A percentile compares a stretch with the other conserved stretches of the same genome.
phyloP scores from a whole-genome alignment of 345 rosid species.

The Bruguiera gymnorhiza region DNA sequence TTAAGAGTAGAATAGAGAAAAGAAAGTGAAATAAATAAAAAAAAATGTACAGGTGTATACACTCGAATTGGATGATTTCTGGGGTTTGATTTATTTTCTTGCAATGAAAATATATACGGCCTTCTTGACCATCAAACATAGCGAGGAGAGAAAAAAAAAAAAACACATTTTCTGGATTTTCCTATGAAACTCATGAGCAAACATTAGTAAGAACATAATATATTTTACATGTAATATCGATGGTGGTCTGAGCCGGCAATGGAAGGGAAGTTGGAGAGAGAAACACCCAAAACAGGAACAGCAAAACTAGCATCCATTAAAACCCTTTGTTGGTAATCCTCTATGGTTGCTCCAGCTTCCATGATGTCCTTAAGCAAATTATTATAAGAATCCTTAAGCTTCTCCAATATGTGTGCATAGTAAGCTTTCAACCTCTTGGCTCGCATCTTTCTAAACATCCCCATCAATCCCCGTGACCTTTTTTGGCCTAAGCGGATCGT shows the following conservation, averaged over 20 bases:
- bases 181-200: neutral
- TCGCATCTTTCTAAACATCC: slow-evolving; percentile 45
- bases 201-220: neutral
- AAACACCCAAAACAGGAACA: slow-evolving; percentile 56
- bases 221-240: slow-evolving; percentile 24
- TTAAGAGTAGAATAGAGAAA: too few species aligned
- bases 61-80: too few species aligned
- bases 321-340: slow-evolving; percentile 53
- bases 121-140: too few species aligned
- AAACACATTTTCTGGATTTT: too few species aligned
- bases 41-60: too few species aligned
- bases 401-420: slow-evolving; percentile 43
- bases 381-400: slow-evolving; percentile 48
- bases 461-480: slow-evolving; percentile 32
- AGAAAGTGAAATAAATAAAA: too few species aligned
- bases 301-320: slow-evolving; percentile 53
- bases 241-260: slow-evolving; percentile 29
- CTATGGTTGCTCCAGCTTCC: slow-evolving; percentile 36
- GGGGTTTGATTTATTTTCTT: too few species aligned
- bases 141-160: too few species aligned
- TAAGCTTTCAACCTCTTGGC: slow-evolving; percentile 52
- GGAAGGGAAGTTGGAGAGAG: slow-evolving; percentile 38
- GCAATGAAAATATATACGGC: too few species aligned
- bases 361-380: slow-evolving; percentile 46
- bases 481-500: slow-evolving; percentile 59